Conservation (phyloP, 2,329 filamentous ascomycete species). For the Fusarium buxicola region DNA sequence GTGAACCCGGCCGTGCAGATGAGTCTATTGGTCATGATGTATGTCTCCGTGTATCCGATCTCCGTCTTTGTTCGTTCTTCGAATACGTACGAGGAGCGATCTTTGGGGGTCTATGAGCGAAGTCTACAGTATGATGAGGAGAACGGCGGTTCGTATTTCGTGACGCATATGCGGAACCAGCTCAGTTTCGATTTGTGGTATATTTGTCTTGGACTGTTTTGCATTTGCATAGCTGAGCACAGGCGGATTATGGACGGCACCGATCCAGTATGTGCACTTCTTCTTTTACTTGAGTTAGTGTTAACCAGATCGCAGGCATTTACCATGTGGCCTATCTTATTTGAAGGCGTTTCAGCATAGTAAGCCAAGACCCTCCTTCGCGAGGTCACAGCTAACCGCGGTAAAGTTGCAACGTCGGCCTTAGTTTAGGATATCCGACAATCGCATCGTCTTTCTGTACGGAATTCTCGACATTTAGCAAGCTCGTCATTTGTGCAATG, state of each 20-base stretch:
- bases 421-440: slow-evolving; percentile 50
- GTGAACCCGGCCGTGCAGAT: slow-evolving; percentile 68
- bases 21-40: slow-evolving; percentile 74
- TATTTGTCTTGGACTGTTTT: slow-evolving; percentile 54
- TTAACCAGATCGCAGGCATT: slow-evolving; percentile 41
- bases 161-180: slow-evolving; percentile 53
- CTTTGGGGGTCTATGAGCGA: slow-evolving; percentile 66
- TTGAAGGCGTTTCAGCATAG: slow-evolving; percentile 52
- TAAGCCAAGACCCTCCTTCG: slow-evolving; percentile 25
- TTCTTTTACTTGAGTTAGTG: fast-evolving
- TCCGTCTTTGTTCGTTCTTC: slow-evolving; percentile 70
- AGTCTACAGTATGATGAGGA: slow-evolving; percentile 44
- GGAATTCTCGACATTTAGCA: slow-evolving; percentile 49
- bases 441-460: slow-evolving; percentile 48
- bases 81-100: slow-evolving; percentile 72
- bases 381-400: slow-evolving; percentile 11
- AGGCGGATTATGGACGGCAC: slow-evolving; percentile 41
- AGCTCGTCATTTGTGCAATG: slow-evolving; percentile 53
- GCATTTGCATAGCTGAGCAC: slow-evolving; percentile 50
- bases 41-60: slow-evolving; percentile 71
- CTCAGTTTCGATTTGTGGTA: slow-evolving; percentile 58
- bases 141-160: slow-evolving; percentile 46
- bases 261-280: slow-evolving; percentile 38
- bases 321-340: slow-evolving; percentile 49
- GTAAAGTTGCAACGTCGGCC: slow-evolving; percentile 51